These are phyloP conservation scores for Gremmenia infestans DNA, from an alignment of 2,329 filamentous ascomycete genomes.

Conservation along the genomic window DNA sequence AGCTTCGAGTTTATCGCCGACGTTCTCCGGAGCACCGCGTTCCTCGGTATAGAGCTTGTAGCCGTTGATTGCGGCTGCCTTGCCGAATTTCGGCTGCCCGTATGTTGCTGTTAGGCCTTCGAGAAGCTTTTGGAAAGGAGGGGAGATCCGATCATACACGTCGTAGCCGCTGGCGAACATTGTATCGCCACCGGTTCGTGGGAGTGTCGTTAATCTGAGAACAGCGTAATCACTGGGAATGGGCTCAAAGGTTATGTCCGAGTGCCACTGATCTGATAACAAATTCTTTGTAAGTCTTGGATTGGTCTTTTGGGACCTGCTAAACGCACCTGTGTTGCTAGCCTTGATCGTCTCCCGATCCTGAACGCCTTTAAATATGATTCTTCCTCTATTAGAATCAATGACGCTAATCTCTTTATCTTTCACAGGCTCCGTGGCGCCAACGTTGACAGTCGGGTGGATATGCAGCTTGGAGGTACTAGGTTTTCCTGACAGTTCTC, in stretches of 20 bases:
- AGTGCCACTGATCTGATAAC: slow-evolving; percentile 40
- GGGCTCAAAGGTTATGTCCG: slow-evolving; percentile 43
- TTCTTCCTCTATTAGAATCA: slow-evolving; percentile 51
- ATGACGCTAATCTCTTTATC: slow-evolving; percentile 52
- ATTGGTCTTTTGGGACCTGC: background rate
- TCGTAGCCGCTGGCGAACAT: slow-evolving; percentile 41
- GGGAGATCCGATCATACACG: slow-evolving; percentile 48
- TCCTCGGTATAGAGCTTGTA: slow-evolving; percentile 35
- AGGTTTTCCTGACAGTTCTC: slow-evolving; percentile 54
- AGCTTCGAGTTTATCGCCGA: slow-evolving; percentile 41
- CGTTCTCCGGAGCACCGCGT: slow-evolving; percentile 52
- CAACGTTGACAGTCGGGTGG: slow-evolving; percentile 48
- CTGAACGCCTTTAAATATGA: slow-evolving; percentile 19
- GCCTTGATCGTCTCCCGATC: slow-evolving; percentile 10
- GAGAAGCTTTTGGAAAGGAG: slow-evolving; percentile 41
- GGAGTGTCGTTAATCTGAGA: slow-evolving; percentile 50
- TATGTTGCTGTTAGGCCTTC: slow-evolving; percentile 45
- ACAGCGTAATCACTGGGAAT: slow-evolving; percentile 47
- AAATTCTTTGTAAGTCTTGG: background rate
- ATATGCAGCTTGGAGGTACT: slow-evolving; percentile 46
- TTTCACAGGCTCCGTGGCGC: slow-evolving; percentile 15
- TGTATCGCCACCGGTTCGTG: slow-evolving; percentile 46
- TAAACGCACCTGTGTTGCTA: background rate
- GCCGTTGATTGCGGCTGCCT: slow-evolving; percentile 38
- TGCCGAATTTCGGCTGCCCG: slow-evolving; percentile 43